These are phyloP conservation scores for Hydnum rufescens DNA, from an alignment of 768 basidiomycete species.

Conservation along the genomic window DNA sequence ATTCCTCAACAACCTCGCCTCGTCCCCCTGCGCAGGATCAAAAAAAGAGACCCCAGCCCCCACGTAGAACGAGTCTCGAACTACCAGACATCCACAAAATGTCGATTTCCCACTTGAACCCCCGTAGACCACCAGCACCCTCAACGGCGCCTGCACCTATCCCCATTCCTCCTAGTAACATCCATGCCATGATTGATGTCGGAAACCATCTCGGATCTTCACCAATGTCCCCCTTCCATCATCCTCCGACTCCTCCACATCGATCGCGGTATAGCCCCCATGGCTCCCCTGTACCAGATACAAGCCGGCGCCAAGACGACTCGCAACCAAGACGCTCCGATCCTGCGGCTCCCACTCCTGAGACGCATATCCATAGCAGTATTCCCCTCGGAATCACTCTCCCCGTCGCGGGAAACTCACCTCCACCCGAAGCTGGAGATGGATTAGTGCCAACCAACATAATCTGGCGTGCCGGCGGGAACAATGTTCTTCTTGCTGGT, in stretches of 20 bases:
- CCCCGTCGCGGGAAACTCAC: not conserved
- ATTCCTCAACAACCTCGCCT: no score
- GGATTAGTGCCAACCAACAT: constrained; percentile 17
- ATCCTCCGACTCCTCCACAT: not conserved
- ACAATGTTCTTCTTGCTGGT: constrained; percentile 17
- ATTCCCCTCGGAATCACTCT: constrained; percentile 4
- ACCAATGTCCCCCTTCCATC: not conserved
- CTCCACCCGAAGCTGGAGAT: constrained; percentile 8
- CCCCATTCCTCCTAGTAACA: constrained; percentile 2
- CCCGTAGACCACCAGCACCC: not conserved
- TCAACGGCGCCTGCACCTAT: constrained; percentile 3
- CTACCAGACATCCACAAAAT: constrained; percentile 9
- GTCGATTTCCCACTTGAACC: constrained; percentile 4
- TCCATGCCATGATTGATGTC: not conserved
- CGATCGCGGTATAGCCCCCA: constrained; percentile 1
- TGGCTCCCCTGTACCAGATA: no score
- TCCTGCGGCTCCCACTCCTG: constrained; percentile 2
- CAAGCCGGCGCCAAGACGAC: constrained; percentile 3
- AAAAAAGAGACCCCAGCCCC: not conserved
- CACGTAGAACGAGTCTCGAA: constrained; percentile 3
- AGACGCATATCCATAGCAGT: not conserved
- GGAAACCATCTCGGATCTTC: not conserved
- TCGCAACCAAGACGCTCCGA: not conserved
- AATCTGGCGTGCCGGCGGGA: constrained; percentile 19
- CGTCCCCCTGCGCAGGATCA: not conserved